Percentiles rank a stretch among this genome's conserved stretches.
These are phyloP conservation scores for Aquilaria yunnanensis DNA, from an alignment of 345 rosid species.

Conservation along the genomic window DNA sequence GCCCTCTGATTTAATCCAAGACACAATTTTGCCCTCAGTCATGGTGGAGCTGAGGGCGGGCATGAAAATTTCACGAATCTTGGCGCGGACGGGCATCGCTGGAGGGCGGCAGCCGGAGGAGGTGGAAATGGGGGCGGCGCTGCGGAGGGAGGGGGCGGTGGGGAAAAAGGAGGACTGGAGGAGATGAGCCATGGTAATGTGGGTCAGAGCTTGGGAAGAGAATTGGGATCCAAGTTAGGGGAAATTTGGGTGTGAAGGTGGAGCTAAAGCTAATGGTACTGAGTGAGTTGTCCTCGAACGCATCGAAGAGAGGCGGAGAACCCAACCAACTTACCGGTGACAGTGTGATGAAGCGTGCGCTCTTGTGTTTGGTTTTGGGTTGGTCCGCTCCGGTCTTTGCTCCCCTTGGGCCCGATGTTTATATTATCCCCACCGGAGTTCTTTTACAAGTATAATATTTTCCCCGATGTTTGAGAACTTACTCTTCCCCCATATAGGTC, in stretches of 20 bases:
- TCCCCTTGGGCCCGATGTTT: too few species aligned
- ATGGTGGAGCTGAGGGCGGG: slow-evolving; percentile 98
- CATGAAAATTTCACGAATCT: slow-evolving; percentile 97
- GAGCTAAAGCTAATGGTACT: not conserved
- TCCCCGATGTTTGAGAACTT: too few species aligned
- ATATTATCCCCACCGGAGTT: too few species aligned
- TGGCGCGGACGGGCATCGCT: slow-evolving; percentile 37
- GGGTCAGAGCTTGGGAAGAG: not conserved
- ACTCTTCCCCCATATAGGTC: too few species aligned
- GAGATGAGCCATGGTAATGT: slow-evolving; percentile 45
- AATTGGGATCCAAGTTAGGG: not conserved
- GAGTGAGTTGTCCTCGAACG: slow-evolving; percentile 30
- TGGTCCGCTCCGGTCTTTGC: not conserved
- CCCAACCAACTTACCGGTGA: slow-evolving; percentile 51
- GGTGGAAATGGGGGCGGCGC: slow-evolving; percentile 13
- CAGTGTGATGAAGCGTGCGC: not conserved
- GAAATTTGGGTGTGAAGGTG: slow-evolving; percentile 1
- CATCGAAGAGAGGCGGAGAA: slow-evolving; percentile 70
- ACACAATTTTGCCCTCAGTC: slow-evolving; percentile 94
- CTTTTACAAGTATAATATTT: too few species aligned
- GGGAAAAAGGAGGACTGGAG: slow-evolving; percentile 60
- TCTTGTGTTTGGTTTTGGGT: not conserved
- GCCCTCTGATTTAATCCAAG: slow-evolving; percentile 92
- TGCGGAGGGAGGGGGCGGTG: slow-evolving; percentile 26
- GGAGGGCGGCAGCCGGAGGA: slow-evolving; percentile 12